Evolutionary conservation across 2,329 filamentous ascomycete species (phyloP), one percentile per base, ranked within the genome.

Genomic region (Dactylellina drechsleri): DNA sequence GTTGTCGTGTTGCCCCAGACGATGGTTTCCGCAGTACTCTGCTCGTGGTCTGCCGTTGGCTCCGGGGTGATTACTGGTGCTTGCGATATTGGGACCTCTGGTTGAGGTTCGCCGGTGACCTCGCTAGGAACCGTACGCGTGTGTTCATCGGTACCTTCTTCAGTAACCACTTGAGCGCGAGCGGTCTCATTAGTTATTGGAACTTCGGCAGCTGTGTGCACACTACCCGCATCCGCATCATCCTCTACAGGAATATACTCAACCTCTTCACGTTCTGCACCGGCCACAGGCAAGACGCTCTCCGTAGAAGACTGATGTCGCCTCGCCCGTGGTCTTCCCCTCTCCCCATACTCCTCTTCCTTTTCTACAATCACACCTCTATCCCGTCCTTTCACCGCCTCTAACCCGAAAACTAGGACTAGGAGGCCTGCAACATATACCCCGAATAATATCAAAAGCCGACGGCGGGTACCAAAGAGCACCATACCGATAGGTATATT

Each of bases 401-500:
- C 68, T 20, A 73, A 18, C 8, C 16, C 20, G 3, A 73, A 45
- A 26, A 73, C 43, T 15, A 61, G 52, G 15, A 73, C 12, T 7
- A 73, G 18, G 13, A 73, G 23, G 2, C 61, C 56, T n/a, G 49
- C 53, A n/a, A 66, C 40, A 61, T 73, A 73, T 16, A 66, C 56
- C 4, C 60, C 68, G 4, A 47, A 61, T 41, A 73, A 31, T 13
- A 73, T 66, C 40, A 73, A 28, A 23, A 66, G 59, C 16, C 61
- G 16, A n/a, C 54, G 54, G 12, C 54, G 61, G 15, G 68, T 73
- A 16, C 68, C 68, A 8, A 65, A 66, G 12, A 73, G 54, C 2
- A 73, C 49, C 68, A 73, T 73, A 26, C 68, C 68, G 8, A 73
- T 54, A 10, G 68, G 68, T 40, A 73, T 66, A 53, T 73, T 73